Conservation (phyloP, 2,329 filamentous ascomycete species). For the Microdochium bolleyi region DNA sequence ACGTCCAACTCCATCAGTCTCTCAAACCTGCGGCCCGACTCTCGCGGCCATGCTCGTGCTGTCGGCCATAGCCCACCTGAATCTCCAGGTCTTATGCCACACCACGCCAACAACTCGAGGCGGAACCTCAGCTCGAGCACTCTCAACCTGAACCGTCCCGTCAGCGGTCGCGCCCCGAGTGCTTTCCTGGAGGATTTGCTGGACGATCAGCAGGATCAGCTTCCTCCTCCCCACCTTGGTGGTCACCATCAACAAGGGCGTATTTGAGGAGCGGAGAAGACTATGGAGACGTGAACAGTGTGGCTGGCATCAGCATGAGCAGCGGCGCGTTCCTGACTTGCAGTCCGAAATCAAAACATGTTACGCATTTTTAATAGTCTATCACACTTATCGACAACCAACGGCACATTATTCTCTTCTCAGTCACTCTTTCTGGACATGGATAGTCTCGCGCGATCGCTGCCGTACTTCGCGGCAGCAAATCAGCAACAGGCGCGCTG, state of each 20-base stretch:
- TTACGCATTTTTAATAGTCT: neutral
- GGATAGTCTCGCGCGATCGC: neutral
- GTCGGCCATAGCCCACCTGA: conserved; percentile 52
- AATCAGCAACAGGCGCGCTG: no score
- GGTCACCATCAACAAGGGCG: conserved; percentile 14
- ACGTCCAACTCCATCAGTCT: conserved; percentile 49
- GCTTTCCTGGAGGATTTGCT: conserved; percentile 87
- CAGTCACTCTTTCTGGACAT: neutral
- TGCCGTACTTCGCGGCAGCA: neutral
- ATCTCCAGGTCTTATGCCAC: conserved; percentile 44
- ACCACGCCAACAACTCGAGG: conserved; percentile 23
- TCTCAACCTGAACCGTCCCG: conserved; percentile 55
- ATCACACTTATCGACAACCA: neutral
- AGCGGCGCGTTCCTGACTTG: neutral
- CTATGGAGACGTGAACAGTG: neutral
- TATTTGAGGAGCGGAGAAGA: conserved; percentile 7
- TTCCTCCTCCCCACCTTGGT: conserved; percentile 30
- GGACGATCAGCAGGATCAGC: conserved; percentile 57
- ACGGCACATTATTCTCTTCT: neutral
- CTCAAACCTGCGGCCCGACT: conserved; percentile 53
- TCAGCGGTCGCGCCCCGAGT: conserved; percentile 70
- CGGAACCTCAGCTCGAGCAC: conserved; percentile 54
- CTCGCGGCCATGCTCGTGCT: conserved; percentile 40
- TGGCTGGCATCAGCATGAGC: neutral
- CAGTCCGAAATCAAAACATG: neutral